Conservation (phyloP, 2,329 filamentous ascomycete genomes). For the Pseudogymnoascus sp. region DNA sequence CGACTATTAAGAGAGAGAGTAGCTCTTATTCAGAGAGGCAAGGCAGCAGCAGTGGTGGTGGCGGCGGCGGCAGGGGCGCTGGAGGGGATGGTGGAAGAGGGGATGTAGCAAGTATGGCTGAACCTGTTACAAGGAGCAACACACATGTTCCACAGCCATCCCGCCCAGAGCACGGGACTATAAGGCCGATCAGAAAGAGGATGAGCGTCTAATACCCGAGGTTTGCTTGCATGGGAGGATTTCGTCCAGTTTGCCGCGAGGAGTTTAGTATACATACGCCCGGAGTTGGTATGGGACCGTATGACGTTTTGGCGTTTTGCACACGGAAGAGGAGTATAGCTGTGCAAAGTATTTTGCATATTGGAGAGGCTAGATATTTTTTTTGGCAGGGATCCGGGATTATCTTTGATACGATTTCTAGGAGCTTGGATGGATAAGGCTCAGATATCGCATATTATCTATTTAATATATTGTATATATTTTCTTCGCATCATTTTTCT, state of each 20-base stretch:
- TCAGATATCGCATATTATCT: background rate
- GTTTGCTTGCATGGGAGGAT: background rate
- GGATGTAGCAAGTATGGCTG: background rate
- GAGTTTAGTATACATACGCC: background rate
- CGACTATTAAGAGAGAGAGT: background rate
- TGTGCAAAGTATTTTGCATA: background rate
- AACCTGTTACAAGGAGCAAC: conserved; percentile 4
- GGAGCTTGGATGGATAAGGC: background rate
- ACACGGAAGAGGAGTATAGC: background rate
- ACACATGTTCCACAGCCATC: conserved; percentile 2
- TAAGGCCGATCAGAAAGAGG: background rate
- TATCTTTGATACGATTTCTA: background rate
- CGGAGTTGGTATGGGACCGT: background rate
- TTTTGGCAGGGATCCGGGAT: background rate
- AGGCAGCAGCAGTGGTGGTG: background rate
- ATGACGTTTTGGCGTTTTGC: background rate
- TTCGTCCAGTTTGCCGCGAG: background rate
- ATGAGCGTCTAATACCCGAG: background rate
- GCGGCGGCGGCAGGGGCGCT: background rate
- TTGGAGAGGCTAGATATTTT: background rate
- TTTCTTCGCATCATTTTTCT: background rate
- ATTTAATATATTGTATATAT: conserved; percentile 4
- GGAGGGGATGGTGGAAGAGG: background rate
- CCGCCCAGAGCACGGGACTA: background rate
- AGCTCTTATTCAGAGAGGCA: background rate